Percentiles rank a stretch among this genome's conserved stretches.
Evolutionary conservation across 1,139 yeast species (phyloP).

Genomic region (Zygosaccharomyces pseudobailii): DNA sequence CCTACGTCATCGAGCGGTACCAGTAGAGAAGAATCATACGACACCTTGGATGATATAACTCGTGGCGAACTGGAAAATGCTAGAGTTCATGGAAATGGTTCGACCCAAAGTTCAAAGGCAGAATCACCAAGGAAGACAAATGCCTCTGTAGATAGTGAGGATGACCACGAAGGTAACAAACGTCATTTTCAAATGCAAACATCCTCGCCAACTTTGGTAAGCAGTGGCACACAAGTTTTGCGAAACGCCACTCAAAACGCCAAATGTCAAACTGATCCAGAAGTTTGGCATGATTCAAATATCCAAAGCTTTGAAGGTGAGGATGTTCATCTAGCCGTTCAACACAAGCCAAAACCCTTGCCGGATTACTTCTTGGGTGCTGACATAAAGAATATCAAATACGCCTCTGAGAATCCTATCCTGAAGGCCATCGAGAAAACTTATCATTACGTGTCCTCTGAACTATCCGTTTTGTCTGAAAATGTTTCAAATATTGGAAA

Average conservation of each 20-base stretch:
- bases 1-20: background rate
- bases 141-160: background rate
- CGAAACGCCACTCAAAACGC: constrained; percentile 11
- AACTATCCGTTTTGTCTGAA: constrained; percentile 36
- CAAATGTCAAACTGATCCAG: constrained; percentile 29
- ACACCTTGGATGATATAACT: constrained; percentile 19
- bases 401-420: constrained; percentile 24
- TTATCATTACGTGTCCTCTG: constrained; percentile 39
- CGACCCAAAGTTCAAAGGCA: background rate
- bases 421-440: constrained; percentile 37
- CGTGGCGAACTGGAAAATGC: constrained; percentile 15
- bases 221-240: constrained; percentile 13
- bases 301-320: constrained; percentile 38
- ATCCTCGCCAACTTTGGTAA: background rate
- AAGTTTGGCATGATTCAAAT: constrained; percentile 16
- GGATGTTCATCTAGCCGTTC: constrained; percentile 34
- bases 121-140: background rate
- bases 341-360: constrained; percentile 20
- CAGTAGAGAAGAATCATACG: constrained; percentile 17
- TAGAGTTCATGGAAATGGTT: constrained; percentile 5
- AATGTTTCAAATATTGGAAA: constrained; percentile 33
- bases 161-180: background rate
- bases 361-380: constrained; percentile 24
- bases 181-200: constrained; percentile 11
- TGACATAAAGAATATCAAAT: constrained; percentile 9